Conservation (phyloP, 352 stramenopile genomes). For the Globisporangium spinosum region DNA sequence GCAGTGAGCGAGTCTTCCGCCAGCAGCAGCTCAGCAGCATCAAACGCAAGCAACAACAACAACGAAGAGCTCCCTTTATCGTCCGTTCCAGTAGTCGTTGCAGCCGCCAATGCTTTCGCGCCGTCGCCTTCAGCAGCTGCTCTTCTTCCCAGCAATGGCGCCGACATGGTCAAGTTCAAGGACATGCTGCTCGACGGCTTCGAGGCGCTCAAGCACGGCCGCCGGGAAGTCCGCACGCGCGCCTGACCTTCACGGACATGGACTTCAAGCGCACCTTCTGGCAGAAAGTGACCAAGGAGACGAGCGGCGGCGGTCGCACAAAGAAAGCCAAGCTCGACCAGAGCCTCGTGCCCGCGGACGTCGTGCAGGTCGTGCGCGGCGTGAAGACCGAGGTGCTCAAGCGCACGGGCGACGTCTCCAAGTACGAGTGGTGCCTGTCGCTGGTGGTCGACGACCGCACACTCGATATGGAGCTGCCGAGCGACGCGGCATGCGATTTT, state of each 20-base stretch:
- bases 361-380: slow-evolving; percentile 66
- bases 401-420: slow-evolving; percentile 56
- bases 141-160: slow-evolving; percentile 20
- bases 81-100: neutral
- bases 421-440: slow-evolving; percentile 73
- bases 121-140: neutral
- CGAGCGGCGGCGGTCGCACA: slow-evolving; percentile 23
- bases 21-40: neutral
- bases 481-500: slow-evolving; percentile 51
- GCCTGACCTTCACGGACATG: slow-evolving; percentile 68
- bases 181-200: slow-evolving; percentile 68
- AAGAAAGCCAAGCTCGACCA: slow-evolving; percentile 71
- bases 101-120: neutral
- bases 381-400: slow-evolving; percentile 83
- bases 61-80: slow-evolving; percentile 14
- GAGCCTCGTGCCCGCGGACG: slow-evolving; percentile 58
- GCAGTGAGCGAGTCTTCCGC: neutral
- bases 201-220: slow-evolving; percentile 70
- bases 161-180: slow-evolving; percentile 57
- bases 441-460: slow-evolving; percentile 66
- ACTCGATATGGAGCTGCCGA: slow-evolving; percentile 62
- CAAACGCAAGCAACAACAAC: slow-evolving; percentile 12
- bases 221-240: slow-evolving; percentile 55
- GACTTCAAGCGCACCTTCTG: slow-evolving; percentile 79
- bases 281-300: slow-evolving; percentile 67